Evolutionary conservation across 164 flowering plant genomes (phyloP), one percentile per base, ranked within the genome.

Genomic region (Tinospora cordifolia): DNA sequence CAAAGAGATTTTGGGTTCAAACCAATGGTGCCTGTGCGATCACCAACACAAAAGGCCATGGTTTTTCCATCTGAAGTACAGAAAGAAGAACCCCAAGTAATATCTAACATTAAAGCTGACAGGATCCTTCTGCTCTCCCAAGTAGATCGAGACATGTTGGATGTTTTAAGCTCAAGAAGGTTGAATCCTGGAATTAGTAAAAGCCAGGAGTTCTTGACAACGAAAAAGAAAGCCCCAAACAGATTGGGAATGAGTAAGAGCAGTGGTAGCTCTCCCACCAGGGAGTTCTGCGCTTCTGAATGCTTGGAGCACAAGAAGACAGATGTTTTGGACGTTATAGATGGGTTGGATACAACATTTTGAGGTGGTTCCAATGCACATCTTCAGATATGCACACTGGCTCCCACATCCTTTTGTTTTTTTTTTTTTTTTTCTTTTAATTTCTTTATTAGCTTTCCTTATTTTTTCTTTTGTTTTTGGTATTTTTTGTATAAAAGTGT

Each of bases 101-200:
- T n/a, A 51, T n/a, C 65, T 60, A 67, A 69, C 6, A 63, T 49
- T 22, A 76, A 65, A 54, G 13, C 73, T 21, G 36, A 34, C 14
- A 65, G 30, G 38, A 62, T 24, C 38, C 57, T 38, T 22, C 75
- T 79, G 51, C 73, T 89, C 27, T 83, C 90, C 60, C 74, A 77
- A 51, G 89, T 82, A 72, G 92, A 88, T 15, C 77, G 67, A 62
- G 72, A 75, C 41, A 65, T 88, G 73, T 69, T 88, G 68, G 82
- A 81, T 63, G 77, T 78, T 39, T 83, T 81, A 69, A n/a, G 65
- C 40, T 57, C 78, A 63, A 78, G 79, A 71, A 80, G 66, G 65
- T n/a, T 75, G 69, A 78, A 70, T 66, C 86, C 81, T 7, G 84
- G 84, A 58, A 67, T 69, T 54, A 90, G 90, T 80, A 90, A 84